Evolutionary conservation across 768 basidiomycete genomes (phyloP).

Genomic region (Cyclocybe aegerita): DNA sequence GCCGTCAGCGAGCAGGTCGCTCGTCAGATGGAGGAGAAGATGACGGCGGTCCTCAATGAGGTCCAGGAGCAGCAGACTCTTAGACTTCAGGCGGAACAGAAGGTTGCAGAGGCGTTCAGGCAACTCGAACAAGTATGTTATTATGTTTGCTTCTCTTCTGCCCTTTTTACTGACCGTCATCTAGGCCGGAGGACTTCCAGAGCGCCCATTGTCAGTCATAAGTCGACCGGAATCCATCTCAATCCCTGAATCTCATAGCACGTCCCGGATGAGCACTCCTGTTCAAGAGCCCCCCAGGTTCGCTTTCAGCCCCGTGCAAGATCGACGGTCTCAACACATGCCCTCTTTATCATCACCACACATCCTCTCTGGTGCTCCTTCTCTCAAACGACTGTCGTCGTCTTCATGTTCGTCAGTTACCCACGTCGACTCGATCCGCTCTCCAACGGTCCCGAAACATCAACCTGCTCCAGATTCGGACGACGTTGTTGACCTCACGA

Average conservation of each 20-base stretch:
- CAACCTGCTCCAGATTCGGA: background rate
- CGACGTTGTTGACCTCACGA: background rate
- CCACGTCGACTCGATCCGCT: background rate
- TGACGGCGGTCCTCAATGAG: slow-evolving; percentile 9
- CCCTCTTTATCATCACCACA: slow-evolving; percentile 10
- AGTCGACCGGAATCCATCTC: too few species aligned
- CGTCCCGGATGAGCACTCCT: too few species aligned
- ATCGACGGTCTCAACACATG: slow-evolving; percentile 9
- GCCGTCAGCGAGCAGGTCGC: slow-evolving; percentile 13
- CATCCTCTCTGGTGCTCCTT: background rate
- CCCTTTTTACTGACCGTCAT: too few species aligned
- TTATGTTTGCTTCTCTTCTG: too few species aligned
- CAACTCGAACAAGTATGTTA: too few species aligned
- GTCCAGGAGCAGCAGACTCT: slow-evolving; percentile 15
- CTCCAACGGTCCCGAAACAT: background rate
- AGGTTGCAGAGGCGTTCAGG: too few species aligned
- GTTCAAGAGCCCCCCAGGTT: too few species aligned
- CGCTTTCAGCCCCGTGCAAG: background rate
- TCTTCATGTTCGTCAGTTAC: background rate
- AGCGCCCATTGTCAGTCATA: too few species aligned
- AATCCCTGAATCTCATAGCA: too few species aligned
- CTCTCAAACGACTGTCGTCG: background rate
- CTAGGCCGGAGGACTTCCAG: too few species aligned
- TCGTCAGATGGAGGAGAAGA: slow-evolving; percentile 14
- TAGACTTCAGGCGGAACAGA: slow-evolving; percentile 10